A percentile compares a stretch with the other conserved stretches of the same genome.
Conservation (phyloP, 768 basidiomycete genomes). For the Boletus rubroflammeus region DNA sequence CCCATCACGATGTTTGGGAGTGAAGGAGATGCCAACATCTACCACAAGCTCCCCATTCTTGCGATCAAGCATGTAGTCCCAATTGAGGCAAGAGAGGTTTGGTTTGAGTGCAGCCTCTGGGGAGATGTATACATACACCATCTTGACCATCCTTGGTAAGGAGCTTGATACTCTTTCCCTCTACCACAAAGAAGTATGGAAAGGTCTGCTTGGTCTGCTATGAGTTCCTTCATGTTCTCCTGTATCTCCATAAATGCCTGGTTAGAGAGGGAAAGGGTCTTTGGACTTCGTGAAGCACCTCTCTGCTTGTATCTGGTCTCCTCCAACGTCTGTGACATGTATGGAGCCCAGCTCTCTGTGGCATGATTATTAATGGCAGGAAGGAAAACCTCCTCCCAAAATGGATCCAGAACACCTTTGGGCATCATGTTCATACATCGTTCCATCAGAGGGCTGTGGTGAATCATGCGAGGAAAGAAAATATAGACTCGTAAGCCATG, state of each 20-base stretch:
- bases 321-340: background rate
- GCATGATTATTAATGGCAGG: background rate
- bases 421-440: background rate
- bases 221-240: background rate
- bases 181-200: conserved; percentile 7
- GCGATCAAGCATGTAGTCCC: conserved; percentile 1
- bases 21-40: background rate
- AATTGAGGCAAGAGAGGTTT: conserved; percentile 4
- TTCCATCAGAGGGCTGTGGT: background rate
- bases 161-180: conserved; percentile 16
- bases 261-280: background rate
- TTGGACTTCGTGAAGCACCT: background rate
- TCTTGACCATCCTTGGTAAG: conserved; percentile 7
- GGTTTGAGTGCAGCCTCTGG: background rate
- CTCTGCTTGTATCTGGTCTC: conserved; percentile 5
- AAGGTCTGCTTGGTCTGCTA: background rate
- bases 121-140: background rate
- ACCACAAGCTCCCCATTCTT: conserved; percentile 2
- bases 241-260: background rate
- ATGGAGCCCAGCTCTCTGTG: background rate
- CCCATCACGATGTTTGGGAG: background rate
- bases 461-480: conserved; percentile 11
- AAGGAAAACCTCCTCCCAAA: conserved; percentile 5
- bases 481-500: conserved; percentile 1
- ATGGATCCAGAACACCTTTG: background rate